Base-by-base conservation (phyloP, 2,329 filamentous ascomycete genomes). In the Clarireedia monteithiana region DNA sequence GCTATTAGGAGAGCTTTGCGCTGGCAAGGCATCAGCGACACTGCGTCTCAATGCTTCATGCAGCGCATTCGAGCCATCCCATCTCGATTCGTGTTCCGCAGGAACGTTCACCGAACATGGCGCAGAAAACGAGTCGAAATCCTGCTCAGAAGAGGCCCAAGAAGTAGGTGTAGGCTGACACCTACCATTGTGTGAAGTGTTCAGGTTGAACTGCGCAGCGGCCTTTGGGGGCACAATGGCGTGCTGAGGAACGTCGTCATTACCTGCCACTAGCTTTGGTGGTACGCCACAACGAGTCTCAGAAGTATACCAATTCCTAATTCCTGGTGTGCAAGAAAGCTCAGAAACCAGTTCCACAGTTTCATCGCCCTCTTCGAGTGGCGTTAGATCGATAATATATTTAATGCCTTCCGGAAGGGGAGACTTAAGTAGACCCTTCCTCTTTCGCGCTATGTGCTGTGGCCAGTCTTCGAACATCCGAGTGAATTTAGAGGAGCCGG, bases 371-470 rank as follows among this genome's bases (percentile, higher is more conserved):
- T 85, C 78, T 0, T 70, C 69, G 0, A 80, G 76, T 0, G 84
- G 84, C 0, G 83, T 86, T 12, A 88, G 72, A 61, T 88, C 83
- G 38, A 88, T 63, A 17, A 86, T 70, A 60, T 79, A 86, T 56
- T 76, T 75, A 63, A 86, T 70, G 0, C 74, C 77, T 2, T 68
- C 61, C 0, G 71, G 72, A 9, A 74, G 64, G 17, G 30, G 30
- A 34, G 38, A 15, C 9, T 56, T 27, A 10, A 60, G 12, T 39
- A 59, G 58, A 44, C 70, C 70, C 20, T 59, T 55, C 20, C 70
- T 70, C 14, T 71, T 72, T 23, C 75, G 70, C 39, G 65, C 67
- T 15, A 70, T 63, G 5, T 71, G 71, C 24, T 69, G 71, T 61
- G 78, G 75, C 9, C 70, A 69, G 0, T 74, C 72, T 10, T 66